A percentile compares a stretch with the other conserved stretches of the same genome.
Conservation (phyloP, 306 rosid genomes). For the Astragalus glycyphyllos region DNA sequence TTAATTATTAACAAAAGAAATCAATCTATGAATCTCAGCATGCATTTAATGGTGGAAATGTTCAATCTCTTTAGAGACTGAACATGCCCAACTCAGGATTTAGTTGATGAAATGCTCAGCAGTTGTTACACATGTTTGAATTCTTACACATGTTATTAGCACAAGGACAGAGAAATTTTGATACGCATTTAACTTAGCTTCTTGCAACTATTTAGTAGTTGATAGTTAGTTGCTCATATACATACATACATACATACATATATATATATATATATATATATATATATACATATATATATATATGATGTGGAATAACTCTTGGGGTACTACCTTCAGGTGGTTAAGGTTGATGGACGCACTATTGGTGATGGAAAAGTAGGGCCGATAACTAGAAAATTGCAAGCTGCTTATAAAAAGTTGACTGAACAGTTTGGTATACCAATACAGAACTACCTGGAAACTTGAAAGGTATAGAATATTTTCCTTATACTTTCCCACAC, state of each 20-base stretch:
- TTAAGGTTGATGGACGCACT: conserved; percentile 86
- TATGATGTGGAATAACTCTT: conserved; percentile 3
- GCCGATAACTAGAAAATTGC: conserved; percentile 68
- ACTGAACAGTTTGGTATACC: conserved; percentile 72
- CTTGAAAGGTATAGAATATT: conserved; percentile 37
- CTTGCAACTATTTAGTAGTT: conserved; percentile 7
- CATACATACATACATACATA: too few relatives aligned
- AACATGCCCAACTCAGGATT: background rate
- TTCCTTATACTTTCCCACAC: conserved; percentile 6
- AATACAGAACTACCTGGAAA: conserved; percentile 50
- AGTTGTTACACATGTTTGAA: too few relatives aligned
- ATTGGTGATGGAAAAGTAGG: conserved; percentile 85
- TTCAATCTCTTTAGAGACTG: conserved; percentile 2
- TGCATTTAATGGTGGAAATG: conserved; percentile 11
- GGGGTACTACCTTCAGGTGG: conserved; percentile 58
- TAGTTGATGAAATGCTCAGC: conserved; percentile 9
- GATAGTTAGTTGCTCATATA: background rate
- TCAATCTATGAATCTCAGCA: background rate
- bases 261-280: too few relatives aligned
- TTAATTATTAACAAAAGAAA: background rate
- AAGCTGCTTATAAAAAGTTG: conserved; percentile 69
- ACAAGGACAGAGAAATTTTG: background rate
- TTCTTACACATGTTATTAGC: conserved; percentile 13
- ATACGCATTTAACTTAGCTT: background rate
- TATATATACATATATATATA: too few relatives aligned